A percentile compares a stretch with the other conserved stretches of the same genome.
phyloP scores from a whole-genome alignment of 1,139 yeast species.

The Taphrina betulina region DNA sequence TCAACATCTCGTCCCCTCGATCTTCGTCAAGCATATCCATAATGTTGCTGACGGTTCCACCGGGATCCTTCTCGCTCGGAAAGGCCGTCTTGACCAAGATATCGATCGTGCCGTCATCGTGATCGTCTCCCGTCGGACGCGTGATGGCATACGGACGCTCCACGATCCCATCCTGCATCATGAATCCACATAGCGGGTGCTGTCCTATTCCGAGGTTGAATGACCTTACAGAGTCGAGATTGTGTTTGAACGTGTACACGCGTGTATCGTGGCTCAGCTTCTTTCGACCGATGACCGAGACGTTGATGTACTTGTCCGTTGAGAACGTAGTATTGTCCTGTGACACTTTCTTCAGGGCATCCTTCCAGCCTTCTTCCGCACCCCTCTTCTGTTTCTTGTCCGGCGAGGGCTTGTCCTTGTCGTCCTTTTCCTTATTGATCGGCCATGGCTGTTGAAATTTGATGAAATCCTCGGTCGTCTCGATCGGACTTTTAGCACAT shows the following conservation, averaged over 20 bases:
- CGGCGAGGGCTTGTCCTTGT: background rate
- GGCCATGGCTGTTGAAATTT: slow-evolving; percentile 28
- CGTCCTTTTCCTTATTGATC: slow-evolving; percentile 11
- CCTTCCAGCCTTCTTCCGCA: background rate
- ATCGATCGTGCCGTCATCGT: slow-evolving; percentile 26
- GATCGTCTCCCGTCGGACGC: slow-evolving; percentile 20
- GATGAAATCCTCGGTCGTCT: slow-evolving; percentile 12
- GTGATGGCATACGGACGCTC: slow-evolving; percentile 28
- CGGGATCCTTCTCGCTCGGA: slow-evolving; percentile 29
- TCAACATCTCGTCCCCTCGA: slow-evolving; percentile 26
- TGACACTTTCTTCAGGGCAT: background rate
- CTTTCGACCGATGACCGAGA: slow-evolving; percentile 7
- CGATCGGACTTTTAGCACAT: slow-evolving; percentile 2
- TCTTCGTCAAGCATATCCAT: slow-evolving; percentile 17
- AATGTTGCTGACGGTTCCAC: slow-evolving; percentile 19
- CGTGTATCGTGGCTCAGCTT: slow-evolving; percentile 20
- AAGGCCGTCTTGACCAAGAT: slow-evolving; percentile 20
- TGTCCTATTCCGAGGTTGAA: slow-evolving; percentile 16
- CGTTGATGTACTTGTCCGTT: slow-evolving; percentile 14
- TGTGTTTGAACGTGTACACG: slow-evolving; percentile 24
- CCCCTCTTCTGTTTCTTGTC: slow-evolving; percentile 1
- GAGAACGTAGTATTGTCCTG: slow-evolving; percentile 3
- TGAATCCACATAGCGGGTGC: slow-evolving; percentile 25
- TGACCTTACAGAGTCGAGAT: slow-evolving; percentile 2
- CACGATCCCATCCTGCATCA: slow-evolving; percentile 16